Evolutionary conservation across 495 filamentous ascomycete genomes (phyloP), one percentile per base, ranked within the genome.

Genomic region (Neurospora sp.): DNA sequence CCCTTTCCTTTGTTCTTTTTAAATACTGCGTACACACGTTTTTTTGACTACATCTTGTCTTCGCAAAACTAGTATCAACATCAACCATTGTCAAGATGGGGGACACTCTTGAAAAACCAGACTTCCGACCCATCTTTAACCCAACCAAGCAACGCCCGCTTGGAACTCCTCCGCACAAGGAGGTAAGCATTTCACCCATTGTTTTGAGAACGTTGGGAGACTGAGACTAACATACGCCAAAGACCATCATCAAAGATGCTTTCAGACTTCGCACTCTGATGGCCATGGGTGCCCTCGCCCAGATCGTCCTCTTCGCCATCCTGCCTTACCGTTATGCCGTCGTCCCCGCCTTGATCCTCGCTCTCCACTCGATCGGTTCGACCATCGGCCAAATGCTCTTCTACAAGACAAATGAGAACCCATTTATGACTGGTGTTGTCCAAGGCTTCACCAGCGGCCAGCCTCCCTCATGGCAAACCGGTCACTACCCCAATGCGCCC

Each of bases 191-290:
- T 62, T 35, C 11, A 14, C 27, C 54, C 23, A 62, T 35, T 18
- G 5, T 35, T 35, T 16, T 14, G 14, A 62, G 14, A 18, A 62
- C 12, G 11, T 62, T 35, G 23, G 6, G 23, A 59, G 5, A 7
- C 23, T 9, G 12, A 35, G 11, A 37, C 39, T 39, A 39, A 74
- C 37, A 10, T 27, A 5, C 8, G 16, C n/a, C 9, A 42, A 38
- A 69, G 27, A 10, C 7, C 20, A 74, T 77, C 14, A 31, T 78
- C 31, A 79, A 80, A 72, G 72, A 77, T 41, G 37, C 62, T 16
- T 76, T 86, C 69, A 77, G 78, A 37, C 69, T 86, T 20, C 75
- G 79, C 14, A 84, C 82, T 38, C 83, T 85, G 78, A 76, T 88
- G 31, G 73, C 81, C 20, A 38, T 87, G 8, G 86, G 85, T n/a